Evolutionary conservation across 106 monocot species (phyloP).

Genomic region (Acorus calamus): DNA sequence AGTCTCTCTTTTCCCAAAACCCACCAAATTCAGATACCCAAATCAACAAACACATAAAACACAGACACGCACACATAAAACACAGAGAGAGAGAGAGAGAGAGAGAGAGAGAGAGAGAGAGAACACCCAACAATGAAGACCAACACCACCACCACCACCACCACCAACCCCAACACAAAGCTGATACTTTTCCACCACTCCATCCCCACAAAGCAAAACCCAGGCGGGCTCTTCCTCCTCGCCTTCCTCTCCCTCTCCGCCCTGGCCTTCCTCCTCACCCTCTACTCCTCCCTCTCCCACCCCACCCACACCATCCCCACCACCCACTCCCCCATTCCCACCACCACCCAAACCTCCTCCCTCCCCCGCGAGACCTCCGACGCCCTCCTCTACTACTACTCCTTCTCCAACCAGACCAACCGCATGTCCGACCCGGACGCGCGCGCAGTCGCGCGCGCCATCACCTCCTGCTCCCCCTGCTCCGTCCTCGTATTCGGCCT

Average conservation of each 20-base stretch:
- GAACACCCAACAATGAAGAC: too few species aligned
- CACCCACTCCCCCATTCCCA: too few species aligned
- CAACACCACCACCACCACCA: too few species aligned
- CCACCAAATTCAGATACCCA: too few species aligned
- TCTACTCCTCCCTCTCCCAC: too few species aligned
- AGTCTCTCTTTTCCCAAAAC: too few species aligned
- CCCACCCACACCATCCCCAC: too few species aligned
- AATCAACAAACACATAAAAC: too few species aligned
- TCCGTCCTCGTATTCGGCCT: conserved; percentile 83
- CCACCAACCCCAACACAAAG: conserved; percentile 13
- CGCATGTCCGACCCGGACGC: conserved; percentile 60
- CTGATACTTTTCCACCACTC: conserved; percentile 35
- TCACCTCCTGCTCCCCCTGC: conserved; percentile 53
- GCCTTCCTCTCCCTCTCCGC: conserved; percentile 3
- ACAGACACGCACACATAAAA: too few species aligned
- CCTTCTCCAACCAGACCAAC: conserved; percentile 23
- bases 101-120: too few species aligned
- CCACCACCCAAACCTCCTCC: too few species aligned
- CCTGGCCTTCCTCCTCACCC: conserved; percentile 4
- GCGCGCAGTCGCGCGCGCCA: conserved; percentile 37
- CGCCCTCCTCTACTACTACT: conserved; percentile 60
- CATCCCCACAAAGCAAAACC: conserved; percentile 5
- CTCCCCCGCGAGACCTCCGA: conserved; percentile 7
- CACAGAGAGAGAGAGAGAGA: too few species aligned
- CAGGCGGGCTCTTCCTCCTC: neutral